Percentiles rank a stretch among this genome's conserved stretches.
These are phyloP conservation scores for Adiantum capillusveneris DNA, from an alignment of 75 land plant species.

Conservation along the genomic window DNA sequence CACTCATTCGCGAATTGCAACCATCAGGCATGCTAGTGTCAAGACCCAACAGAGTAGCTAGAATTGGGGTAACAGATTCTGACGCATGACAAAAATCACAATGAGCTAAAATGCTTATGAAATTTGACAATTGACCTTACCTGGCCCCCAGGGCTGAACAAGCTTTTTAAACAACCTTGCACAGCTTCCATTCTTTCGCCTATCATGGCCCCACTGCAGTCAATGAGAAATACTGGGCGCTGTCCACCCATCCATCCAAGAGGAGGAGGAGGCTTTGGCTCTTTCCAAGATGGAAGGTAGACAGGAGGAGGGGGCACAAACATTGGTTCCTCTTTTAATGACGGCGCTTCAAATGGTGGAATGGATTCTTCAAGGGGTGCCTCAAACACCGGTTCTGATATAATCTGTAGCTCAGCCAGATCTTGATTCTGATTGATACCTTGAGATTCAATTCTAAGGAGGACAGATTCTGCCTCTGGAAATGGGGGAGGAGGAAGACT, in stretches of 20 bases:
- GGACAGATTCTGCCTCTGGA: neutral
- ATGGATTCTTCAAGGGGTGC: constrained; percentile 5
- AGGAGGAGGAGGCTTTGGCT: constrained; percentile 17
- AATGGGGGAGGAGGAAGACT: constrained; percentile 7
- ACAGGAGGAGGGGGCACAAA: constrained; percentile 3
- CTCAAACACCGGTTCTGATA: constrained; percentile 15
- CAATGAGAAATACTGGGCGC: constrained; percentile 17
- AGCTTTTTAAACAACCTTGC: neutral
- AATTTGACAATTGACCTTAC: neutral
- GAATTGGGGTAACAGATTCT: too few species aligned
- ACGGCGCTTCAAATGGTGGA: constrained; percentile 7
- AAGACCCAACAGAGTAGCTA: too few species aligned
- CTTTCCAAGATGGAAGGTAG: constrained; percentile 5
- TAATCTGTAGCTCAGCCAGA: neutral
- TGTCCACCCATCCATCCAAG: constrained; percentile 18
- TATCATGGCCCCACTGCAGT: constrained; percentile 21
- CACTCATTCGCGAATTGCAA: too few species aligned
- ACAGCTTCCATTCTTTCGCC: constrained; percentile 17
- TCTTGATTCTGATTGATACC: neutral
- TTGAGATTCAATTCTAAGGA: neutral
- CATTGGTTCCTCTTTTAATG: constrained; percentile 5
- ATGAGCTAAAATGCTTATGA: too few species aligned
- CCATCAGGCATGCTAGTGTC: too few species aligned
- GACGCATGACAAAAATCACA: too few species aligned
- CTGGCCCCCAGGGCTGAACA: constrained; percentile 22